Conservation (phyloP, 768 basidiomycete genomes). For the Rhodotorula toruloides region DNA sequence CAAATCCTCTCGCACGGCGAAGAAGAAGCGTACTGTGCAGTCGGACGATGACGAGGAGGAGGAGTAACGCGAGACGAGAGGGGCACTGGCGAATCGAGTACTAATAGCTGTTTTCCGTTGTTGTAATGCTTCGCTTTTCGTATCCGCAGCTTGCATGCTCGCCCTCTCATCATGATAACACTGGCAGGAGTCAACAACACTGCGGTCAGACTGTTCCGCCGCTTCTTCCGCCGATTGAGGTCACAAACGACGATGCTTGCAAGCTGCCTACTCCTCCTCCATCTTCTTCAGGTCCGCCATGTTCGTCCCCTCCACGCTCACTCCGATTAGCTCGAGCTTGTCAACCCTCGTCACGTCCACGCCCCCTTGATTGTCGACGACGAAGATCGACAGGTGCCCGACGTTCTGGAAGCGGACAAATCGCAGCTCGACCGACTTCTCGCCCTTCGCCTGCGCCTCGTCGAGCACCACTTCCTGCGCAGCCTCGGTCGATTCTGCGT, state of each 20-base stretch:
- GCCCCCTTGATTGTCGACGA: constrained; percentile 61
- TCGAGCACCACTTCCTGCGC: constrained; percentile 59
- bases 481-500: constrained; percentile 54
- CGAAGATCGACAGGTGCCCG: constrained; percentile 64
- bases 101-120: no score
- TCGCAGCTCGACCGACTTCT: constrained; percentile 52
- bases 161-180: no score
- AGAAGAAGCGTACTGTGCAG: not conserved
- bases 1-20: not conserved
- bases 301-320: constrained; percentile 24
- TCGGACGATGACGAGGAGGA: constrained; percentile 29
- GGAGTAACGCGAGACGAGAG: no score
- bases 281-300: constrained; percentile 19
- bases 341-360: constrained; percentile 65
- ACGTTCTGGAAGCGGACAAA: constrained; percentile 68
- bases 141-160: no score
- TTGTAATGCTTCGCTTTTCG: no score
- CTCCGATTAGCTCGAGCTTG: constrained; percentile 61
- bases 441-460: constrained; percentile 49
- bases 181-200: no score
- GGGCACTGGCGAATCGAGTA: no score
- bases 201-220: no score
- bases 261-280: constrained; percentile 20
- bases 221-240: not conserved
- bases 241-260: not conserved